Evolutionary conservation across 2,329 filamentous ascomycete species (phyloP).

Genomic region (Aspergillus costaricaensis): DNA sequence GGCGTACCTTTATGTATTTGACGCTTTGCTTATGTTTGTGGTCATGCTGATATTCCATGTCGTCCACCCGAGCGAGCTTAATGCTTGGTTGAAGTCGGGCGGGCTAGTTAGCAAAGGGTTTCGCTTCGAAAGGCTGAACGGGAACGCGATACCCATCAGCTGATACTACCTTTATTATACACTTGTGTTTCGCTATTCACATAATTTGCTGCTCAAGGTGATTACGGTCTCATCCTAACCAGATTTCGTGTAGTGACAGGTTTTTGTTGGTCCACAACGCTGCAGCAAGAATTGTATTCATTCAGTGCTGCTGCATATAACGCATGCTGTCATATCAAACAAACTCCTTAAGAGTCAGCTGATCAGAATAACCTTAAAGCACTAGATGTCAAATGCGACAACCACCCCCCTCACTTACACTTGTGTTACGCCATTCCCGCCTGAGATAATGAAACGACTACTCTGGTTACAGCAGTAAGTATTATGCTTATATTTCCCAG

Average conservation of each 20-base stretch:
- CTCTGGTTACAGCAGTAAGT: background rate
- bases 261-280: too few relatives aligned
- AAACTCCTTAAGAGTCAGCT: background rate
- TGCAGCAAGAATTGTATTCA: too few relatives aligned
- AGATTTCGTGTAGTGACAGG: too few relatives aligned
- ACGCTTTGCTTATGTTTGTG: constrained; percentile 2
- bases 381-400: background rate
- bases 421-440: too few relatives aligned
- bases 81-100: constrained; percentile 3
- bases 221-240: too few relatives aligned
- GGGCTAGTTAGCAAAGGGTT: background rate
- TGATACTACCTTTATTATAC: background rate
- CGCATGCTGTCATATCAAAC: background rate
- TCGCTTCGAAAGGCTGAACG: background rate
- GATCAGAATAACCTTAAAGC: background rate
- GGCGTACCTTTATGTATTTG: background rate
- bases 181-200: too few relatives aligned
- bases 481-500: background rate
- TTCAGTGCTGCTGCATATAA: too few relatives aligned
- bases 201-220: too few relatives aligned
- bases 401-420: too few relatives aligned
- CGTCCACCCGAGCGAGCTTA: constrained; percentile 3
- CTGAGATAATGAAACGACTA: background rate
- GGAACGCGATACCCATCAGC: background rate
- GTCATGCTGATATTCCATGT: constrained; percentile 4